Evolutionary conservation across 2,329 filamentous ascomycete species (phyloP).

Genomic region (Colletotrichum paranaense): DNA sequence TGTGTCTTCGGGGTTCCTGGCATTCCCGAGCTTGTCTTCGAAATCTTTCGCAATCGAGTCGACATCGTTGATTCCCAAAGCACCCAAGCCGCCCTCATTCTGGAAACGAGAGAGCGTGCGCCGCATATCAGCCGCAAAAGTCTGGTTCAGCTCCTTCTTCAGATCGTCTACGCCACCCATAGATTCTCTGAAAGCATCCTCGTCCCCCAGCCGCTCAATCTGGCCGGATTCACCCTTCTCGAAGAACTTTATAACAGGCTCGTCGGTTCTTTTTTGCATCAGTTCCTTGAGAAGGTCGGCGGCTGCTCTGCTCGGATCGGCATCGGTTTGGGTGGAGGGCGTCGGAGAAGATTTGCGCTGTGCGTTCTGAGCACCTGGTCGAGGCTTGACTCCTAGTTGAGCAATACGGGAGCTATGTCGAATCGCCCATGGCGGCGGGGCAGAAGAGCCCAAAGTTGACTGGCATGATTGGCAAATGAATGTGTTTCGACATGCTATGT

Average conservation of each 20-base stretch:
- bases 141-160: conserved; percentile 42
- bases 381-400: conserved; percentile 24
- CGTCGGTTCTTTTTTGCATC: conserved; percentile 28
- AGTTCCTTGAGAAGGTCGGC: conserved; percentile 39
- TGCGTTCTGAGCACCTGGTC: background rate
- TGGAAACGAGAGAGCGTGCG: conserved; percentile 44
- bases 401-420: conserved; percentile 46
- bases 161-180: conserved; percentile 46
- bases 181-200: conserved; percentile 54
- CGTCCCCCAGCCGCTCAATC: conserved; percentile 50
- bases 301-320: conserved; percentile 14
- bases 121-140: conserved; percentile 39
- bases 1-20: conserved; percentile 48
- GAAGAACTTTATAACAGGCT: conserved; percentile 55
- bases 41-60: conserved; percentile 52
- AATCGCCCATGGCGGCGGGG: conserved; percentile 42
- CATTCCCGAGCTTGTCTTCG: conserved; percentile 23
- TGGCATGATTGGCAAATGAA: conserved; percentile 53
- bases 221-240: conserved; percentile 56
- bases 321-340: background rate
- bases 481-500: conserved; percentile 48
- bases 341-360: background rate
- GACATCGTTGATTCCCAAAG: conserved; percentile 57
- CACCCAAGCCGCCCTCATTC: conserved; percentile 35
- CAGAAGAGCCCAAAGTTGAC: conserved; percentile 43